Base-by-base conservation (phyloP, 768 basidiomycete species). In the Clavaria fumosa region DNA sequence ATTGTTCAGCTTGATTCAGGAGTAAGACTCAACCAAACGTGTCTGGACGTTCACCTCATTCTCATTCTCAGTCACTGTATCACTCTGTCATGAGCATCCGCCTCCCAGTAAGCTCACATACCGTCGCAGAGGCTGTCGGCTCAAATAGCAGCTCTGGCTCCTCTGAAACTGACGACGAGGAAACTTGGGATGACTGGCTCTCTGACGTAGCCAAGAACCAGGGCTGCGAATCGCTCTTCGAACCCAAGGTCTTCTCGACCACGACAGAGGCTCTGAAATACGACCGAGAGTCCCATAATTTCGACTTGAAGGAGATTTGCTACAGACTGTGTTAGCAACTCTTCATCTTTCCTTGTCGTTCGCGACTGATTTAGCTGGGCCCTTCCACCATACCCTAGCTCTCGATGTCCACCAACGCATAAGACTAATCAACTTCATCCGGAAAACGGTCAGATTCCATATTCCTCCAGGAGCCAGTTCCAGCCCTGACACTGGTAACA, bases 351-450 rank as follows among this genome's bases (percentile, higher is more conserved):
- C 14, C 15, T 24, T 12, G 34, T 28, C 20, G 32, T 3, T 12
- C 4, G 5, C 22, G 7, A 21, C 26, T 33, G 23, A 5, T 14
- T 27, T 28, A 38, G 36, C 19, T 28, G 38, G 43, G 14, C 35
- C 39, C 42, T 43, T 23, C 12, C 27, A 23, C 21, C 34, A 23
- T 31, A 23, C 20, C 31, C 19, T 44, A 86, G 83, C 62, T 0
- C 60, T 91, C 26, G 89, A 93, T 53, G 72, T 78, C 44, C 77
- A 88, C 55, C 70, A 72, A 39, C 68, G 81, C 14, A 77, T 88
- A 47, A 72, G 83, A 34, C 58, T 95, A 35, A 74, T 95, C 57
- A 95, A 95, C 54, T 83, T 70, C 56, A 86, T 93, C 50, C 63
- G 90, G 40, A 79, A 72, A 57, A 69, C 73, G 56, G 86, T 84